These are phyloP conservation scores for Aureoboletus auriporus DNA, from an alignment of 768 basidiomycete species.

Conservation along the genomic window DNA sequence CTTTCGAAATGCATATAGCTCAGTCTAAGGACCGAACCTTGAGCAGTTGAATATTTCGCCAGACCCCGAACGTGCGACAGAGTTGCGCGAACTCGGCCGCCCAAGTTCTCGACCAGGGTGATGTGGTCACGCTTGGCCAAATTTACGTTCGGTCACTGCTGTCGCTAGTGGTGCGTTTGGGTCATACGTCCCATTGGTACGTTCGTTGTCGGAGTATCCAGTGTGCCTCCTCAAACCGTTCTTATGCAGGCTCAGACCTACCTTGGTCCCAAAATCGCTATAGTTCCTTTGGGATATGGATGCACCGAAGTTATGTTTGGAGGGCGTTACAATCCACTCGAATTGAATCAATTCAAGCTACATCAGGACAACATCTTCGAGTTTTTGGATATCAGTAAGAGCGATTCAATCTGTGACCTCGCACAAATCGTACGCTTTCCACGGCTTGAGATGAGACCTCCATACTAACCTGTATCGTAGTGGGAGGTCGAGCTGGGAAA, in stretches of 20 bases:
- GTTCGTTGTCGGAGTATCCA: too few relatives aligned
- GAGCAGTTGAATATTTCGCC: conserved; percentile 2
- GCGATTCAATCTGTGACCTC: too few relatives aligned
- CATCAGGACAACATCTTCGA: conserved; percentile 24
- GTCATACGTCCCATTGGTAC: background rate
- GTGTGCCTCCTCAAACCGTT: conserved; percentile 9
- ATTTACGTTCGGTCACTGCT: too few relatives aligned
- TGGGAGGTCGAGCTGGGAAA: background rate
- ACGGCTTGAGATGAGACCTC: too few relatives aligned
- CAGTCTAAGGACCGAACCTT: background rate
- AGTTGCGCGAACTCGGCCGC: conserved; percentile 10
- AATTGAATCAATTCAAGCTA: conserved; percentile 19
- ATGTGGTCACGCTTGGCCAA: background rate
- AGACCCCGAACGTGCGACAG: conserved; percentile 12
- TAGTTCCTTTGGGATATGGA: conserved; percentile 1
- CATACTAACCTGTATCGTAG: background rate
- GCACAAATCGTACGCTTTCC: too few relatives aligned
- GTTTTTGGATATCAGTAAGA: conserved; percentile 5
- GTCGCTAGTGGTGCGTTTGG: too few relatives aligned
- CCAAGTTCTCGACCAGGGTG: conserved; percentile 11
- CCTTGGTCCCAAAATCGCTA: conserved; percentile 17
- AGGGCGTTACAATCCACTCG: conserved; percentile 18
- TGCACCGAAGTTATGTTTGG: conserved; percentile 16
- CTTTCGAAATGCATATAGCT: too few relatives aligned
- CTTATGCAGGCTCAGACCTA: conserved; percentile 11